Evolutionary conservation across 768 basidiomycete species (phyloP).

Genomic region (Gloeopeniophorella convolvens): DNA sequence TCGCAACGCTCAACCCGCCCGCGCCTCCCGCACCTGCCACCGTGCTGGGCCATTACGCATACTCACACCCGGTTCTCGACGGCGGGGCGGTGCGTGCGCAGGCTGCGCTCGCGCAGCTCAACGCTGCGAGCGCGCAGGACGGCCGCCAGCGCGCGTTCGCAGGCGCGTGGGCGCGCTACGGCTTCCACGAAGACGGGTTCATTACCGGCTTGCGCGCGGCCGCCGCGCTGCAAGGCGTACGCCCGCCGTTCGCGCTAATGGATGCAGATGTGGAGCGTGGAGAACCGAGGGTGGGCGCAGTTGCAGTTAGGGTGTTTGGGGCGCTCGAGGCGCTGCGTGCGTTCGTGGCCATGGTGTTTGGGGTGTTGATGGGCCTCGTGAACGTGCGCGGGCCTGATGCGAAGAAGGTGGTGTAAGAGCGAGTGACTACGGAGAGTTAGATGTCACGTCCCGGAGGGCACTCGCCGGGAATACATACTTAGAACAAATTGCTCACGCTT

Average conservation of each 20-base stretch:
- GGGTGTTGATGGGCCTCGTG: neutral
- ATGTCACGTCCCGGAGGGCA: too few species aligned
- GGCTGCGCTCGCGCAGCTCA: slow-evolving; percentile 42
- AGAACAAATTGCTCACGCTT: too few species aligned
- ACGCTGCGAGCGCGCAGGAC: slow-evolving; percentile 43
- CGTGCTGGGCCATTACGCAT: slow-evolving; percentile 46
- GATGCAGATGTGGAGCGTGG: slow-evolving; percentile 30
- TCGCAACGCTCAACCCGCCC: slow-evolving; percentile 71
- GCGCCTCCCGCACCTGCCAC: slow-evolving; percentile 46
- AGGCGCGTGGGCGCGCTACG: slow-evolving; percentile 70
- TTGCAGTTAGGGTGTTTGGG: neutral
- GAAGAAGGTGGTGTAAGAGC: too few species aligned
- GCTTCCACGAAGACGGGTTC: slow-evolving; percentile 81
- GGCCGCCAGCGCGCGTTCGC: slow-evolving; percentile 52
- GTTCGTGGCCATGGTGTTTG: neutral
- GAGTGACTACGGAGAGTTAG: too few species aligned
- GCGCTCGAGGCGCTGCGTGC: neutral
- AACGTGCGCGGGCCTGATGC: too few species aligned
- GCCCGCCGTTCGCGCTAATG: slow-evolving; percentile 39
- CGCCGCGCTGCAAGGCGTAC: slow-evolving; percentile 25
- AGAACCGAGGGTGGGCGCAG: too few species aligned
- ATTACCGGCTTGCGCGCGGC: slow-evolving; percentile 36
- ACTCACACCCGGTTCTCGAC: slow-evolving; percentile 67
- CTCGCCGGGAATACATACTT: too few species aligned
- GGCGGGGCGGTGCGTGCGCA: slow-evolving; percentile 51